Conservation (phyloP, 208 protist genomes). For the Trypanosoma platydactyli region DNA sequence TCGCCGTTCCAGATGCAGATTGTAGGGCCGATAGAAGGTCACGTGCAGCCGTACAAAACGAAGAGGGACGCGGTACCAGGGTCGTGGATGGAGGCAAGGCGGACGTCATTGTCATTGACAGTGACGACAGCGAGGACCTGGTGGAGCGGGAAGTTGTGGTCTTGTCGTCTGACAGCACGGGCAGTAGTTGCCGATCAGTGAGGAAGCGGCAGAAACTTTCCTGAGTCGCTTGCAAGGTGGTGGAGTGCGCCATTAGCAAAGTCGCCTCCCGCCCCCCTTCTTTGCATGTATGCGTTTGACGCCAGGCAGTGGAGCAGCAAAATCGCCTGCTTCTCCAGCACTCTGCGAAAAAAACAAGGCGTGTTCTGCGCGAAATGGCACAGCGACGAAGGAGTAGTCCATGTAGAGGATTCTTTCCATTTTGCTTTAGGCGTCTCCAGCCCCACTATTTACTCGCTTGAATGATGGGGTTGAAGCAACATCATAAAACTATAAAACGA, state of each 20-base stretch:
- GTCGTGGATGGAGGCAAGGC: background rate
- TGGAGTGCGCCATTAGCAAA: conserved; percentile 9
- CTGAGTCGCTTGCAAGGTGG: conserved; percentile 5
- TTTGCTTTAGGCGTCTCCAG: conserved; percentile 44
- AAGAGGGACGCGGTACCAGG: background rate
- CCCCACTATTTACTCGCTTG: conserved; percentile 40
- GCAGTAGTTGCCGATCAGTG: background rate
- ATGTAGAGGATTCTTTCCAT: no score
- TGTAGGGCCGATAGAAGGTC: background rate
- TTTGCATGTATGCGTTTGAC: background rate
- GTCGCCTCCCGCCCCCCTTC: background rate
- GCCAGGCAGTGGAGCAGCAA: background rate
- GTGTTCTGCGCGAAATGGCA: no score
- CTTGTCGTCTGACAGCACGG: conserved; percentile 3
- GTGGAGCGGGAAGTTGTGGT: conserved; percentile 8
- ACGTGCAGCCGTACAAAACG: background rate
- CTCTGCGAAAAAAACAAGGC: no score
- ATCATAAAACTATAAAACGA: background rate
- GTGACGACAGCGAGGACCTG: background rate
- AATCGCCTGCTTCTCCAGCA: conserved; percentile 37
- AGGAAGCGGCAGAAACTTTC: conserved; percentile 6
- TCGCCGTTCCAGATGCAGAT: background rate
- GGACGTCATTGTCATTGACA: conserved; percentile 28
- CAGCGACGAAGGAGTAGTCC: no score
- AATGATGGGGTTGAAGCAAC: conserved; percentile 28